Conservation (phyloP, 1,139 yeast species). For the Protomyces inouyei region DNA sequence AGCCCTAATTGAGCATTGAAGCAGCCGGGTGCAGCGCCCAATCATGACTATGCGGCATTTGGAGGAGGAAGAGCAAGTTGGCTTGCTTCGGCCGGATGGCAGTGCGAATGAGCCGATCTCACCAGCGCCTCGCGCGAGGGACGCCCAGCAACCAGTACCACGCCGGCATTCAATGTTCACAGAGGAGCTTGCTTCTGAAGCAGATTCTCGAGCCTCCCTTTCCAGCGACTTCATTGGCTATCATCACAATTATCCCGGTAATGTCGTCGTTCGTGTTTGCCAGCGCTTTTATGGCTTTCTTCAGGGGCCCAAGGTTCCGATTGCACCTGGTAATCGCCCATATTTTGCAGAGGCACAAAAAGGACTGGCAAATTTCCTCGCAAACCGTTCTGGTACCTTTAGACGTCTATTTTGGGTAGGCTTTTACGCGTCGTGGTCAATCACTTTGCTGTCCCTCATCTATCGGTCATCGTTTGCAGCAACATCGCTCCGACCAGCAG, state of each 20-base stretch:
- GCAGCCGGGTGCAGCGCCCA: no score
- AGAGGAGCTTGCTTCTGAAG: background rate
- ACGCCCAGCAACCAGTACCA: background rate
- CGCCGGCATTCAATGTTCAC: background rate
- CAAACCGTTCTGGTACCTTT: background rate
- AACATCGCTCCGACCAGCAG: background rate
- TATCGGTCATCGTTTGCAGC: slow-evolving; percentile 22
- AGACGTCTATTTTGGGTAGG: background rate
- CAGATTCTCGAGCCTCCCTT: background rate
- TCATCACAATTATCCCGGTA: background rate
- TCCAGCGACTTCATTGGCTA: background rate
- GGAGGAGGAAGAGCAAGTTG: background rate
- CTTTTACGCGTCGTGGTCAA: slow-evolving; percentile 6
- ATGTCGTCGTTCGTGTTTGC: background rate
- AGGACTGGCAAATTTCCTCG: background rate
- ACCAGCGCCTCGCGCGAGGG: background rate
- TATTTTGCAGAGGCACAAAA: background rate
- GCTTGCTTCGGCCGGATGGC: background rate
- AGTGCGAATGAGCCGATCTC: background rate
- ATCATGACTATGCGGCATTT: background rate
- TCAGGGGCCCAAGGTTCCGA: background rate
- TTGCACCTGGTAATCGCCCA: background rate
- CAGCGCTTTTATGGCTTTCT: background rate
- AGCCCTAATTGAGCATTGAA: no score
- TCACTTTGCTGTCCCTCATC: background rate